Conservation (phyloP, 495 filamentous ascomycete species). For the Cairneyella variabilis region DNA sequence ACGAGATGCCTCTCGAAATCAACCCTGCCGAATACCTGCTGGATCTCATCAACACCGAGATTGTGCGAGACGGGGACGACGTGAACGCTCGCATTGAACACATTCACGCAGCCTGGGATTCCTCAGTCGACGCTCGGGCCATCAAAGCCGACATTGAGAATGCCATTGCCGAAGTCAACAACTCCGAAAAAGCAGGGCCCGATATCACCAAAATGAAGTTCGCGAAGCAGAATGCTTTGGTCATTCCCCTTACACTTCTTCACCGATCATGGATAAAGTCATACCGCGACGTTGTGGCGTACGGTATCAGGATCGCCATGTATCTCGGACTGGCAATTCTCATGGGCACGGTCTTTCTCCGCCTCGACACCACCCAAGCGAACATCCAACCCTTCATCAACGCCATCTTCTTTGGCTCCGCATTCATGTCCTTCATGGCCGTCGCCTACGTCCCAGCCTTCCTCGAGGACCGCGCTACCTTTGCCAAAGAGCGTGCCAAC, state of each 20-base stretch:
- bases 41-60: conserved; percentile 70
- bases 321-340: conserved; percentile 72
- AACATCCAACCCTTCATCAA: conserved; percentile 76
- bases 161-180: not conserved
- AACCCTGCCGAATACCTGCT: conserved; percentile 78
- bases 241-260: conserved; percentile 39
- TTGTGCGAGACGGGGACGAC: conserved; percentile 41
- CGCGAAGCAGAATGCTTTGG: not conserved
- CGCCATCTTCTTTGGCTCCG: conserved; percentile 74
- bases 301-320: conserved; percentile 77
- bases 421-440: conserved; percentile 90
- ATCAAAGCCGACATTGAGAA: not conserved
- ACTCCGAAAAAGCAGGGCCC: too few species aligned
- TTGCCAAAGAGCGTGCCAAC: conserved; percentile 71
- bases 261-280: conserved; percentile 73
- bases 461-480: conserved; percentile 70
- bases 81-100: conserved; percentile 32
- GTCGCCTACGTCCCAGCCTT: conserved; percentile 77
- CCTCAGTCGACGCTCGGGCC: conserved; percentile 5
- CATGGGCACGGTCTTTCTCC: conserved; percentile 83
- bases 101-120: conserved; percentile 39
- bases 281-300: conserved; percentile 74
- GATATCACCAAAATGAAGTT: not conserved
- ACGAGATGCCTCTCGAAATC: conserved; percentile 56
- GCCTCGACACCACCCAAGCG: conserved; percentile 56